A percentile compares a stretch with the other conserved stretches of the same genome.
phyloP scores from a whole-genome alignment of 768 basidiomycete species.

The Phlegmacium glaucopus region DNA sequence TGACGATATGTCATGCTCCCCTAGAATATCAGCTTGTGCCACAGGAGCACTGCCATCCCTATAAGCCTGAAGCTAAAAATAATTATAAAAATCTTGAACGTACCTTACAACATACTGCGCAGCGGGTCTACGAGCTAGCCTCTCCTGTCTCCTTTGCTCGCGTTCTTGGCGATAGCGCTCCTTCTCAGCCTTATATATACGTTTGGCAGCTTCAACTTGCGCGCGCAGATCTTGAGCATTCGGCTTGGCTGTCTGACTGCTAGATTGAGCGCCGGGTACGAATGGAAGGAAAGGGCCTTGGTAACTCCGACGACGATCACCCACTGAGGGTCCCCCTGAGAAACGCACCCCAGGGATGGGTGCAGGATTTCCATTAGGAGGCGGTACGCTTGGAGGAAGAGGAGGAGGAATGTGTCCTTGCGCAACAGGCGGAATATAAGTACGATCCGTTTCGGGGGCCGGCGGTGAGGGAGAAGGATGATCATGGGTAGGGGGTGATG shows the following conservation, averaged over 20 bases:
- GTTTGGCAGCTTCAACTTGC: constrained; percentile 64
- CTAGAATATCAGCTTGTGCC: not conserved
- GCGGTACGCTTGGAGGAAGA: constrained; percentile 8
- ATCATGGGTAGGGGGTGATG: not conserved
- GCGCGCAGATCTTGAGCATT: constrained; percentile 37
- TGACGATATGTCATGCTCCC: not conserved
- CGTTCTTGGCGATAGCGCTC: constrained; percentile 63
- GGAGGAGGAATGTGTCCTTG: constrained; percentile 4
- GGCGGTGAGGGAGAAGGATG: constrained; percentile 1
- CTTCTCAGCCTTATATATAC: constrained; percentile 64
- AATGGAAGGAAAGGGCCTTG: not conserved
- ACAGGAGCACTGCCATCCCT: not conserved
- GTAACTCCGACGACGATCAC: not conserved
- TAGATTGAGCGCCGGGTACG: not conserved
- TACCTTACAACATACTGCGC: constrained; percentile 15
- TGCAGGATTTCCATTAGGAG: constrained; percentile 4
- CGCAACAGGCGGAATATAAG: constrained; percentile 7
- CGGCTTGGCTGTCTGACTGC: too few species aligned
- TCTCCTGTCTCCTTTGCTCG: constrained; percentile 42
- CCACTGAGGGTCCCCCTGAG: not conserved
- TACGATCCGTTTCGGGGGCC: constrained; percentile 11
- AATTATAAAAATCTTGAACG: constrained; percentile 1
- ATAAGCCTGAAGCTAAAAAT: not conserved
- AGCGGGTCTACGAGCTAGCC: constrained; percentile 18
- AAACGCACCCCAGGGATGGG: constrained; percentile 12